Conservation (phyloP, 2,329 filamentous ascomycete genomes). For the Helminthosporium solani region DNA sequence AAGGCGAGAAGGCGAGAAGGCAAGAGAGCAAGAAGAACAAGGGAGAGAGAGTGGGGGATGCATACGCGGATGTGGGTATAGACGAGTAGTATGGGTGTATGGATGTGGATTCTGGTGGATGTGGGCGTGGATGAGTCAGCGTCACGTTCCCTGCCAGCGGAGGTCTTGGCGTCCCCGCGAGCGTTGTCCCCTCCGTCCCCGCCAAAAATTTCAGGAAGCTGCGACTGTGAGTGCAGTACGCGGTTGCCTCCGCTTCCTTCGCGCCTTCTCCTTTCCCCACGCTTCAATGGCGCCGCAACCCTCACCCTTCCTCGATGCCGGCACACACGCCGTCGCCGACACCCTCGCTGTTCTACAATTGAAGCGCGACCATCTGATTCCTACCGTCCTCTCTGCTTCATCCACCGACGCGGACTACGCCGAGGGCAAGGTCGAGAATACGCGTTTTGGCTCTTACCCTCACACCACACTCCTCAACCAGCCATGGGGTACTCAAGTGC, state of each 20-base stretch:
- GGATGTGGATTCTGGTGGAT: conserved; percentile 2
- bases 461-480: conserved; percentile 61
- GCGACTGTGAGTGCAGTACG: conserved; percentile 15
- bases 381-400: conserved; percentile 59
- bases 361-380: conserved; percentile 80
- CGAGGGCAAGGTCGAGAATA: conserved; percentile 67
- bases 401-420: conserved; percentile 44
- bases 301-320: conserved; percentile 80
- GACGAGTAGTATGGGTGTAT: too few species aligned
- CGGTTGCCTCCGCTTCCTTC: not conserved
- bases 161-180: conserved; percentile 31
- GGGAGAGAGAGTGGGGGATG: too few species aligned
- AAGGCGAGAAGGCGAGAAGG: too few species aligned
- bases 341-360: conserved; percentile 82
- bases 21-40: too few species aligned
- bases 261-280: not conserved
- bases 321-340: conserved; percentile 60
- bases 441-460: conserved; percentile 78
- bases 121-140: too few species aligned
- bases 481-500: conserved; percentile 89
- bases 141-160: conserved; percentile 15
- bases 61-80: too few species aligned
- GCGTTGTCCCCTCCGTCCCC: conserved; percentile 1
- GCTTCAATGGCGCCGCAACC: conserved; percentile 10
- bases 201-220: conserved; percentile 20